phyloP scores from a whole-genome alignment of 1,284 basidiomycete genomes.

The Naganishia albida region DNA sequence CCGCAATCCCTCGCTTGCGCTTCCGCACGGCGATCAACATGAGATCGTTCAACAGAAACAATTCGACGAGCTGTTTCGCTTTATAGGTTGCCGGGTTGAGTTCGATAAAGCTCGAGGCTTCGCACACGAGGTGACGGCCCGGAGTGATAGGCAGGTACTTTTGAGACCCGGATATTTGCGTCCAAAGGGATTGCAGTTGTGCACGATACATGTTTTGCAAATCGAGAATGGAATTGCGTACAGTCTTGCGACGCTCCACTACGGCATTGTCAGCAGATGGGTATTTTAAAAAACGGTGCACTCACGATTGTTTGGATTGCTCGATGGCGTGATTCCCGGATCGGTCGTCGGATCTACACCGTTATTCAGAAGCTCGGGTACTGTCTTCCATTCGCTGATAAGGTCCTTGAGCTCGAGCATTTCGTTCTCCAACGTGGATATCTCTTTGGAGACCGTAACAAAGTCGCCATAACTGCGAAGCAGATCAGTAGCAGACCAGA shows the following conservation, averaged over 20 bases:
- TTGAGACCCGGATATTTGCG: constrained; percentile 91
- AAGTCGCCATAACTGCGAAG: constrained; percentile 86
- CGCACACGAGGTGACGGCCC: constrained; percentile 85
- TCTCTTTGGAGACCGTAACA: constrained; percentile 94
- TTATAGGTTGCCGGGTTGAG: constrained; percentile 96
- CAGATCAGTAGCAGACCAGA: neutral
- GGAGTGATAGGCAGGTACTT: constrained; percentile 89
- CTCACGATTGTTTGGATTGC: constrained; percentile 6
- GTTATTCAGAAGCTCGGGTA: constrained; percentile 73
- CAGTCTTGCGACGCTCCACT: constrained; percentile 64
- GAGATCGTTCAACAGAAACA: constrained; percentile 88
- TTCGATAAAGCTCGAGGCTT: constrained; percentile 79
- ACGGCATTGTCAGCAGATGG: neutral
- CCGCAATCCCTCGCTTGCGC: constrained; percentile 55
- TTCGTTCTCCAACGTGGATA: constrained; percentile 92
- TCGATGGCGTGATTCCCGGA: constrained; percentile 50
- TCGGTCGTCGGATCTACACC: constrained; percentile 23
- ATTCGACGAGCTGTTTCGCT: constrained; percentile 78
- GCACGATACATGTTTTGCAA: constrained; percentile 89
- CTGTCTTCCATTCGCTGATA: constrained; percentile 89
- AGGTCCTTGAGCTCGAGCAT: constrained; percentile 96
- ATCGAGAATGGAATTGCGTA: constrained; percentile 87
- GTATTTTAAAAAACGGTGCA: neutral
- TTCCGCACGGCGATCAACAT: constrained; percentile 76
- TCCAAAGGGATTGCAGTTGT: constrained; percentile 88